Evolutionary conservation across 2,329 filamentous ascomycete species (phyloP), one percentile per base, ranked within the genome.

Genomic region (Thelonectria rubi): DNA sequence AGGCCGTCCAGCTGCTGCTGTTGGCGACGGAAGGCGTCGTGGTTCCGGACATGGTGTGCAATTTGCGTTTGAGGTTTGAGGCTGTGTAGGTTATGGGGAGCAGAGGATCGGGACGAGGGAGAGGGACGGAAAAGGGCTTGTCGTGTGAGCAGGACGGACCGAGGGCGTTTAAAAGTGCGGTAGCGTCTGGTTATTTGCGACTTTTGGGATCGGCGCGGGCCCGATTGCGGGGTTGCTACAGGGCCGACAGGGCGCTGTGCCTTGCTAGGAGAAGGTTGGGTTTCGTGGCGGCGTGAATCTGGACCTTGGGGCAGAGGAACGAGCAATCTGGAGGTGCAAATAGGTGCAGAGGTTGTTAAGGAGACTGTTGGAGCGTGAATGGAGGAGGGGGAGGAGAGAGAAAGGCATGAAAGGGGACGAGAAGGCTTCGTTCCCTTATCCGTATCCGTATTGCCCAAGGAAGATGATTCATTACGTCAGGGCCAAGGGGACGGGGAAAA

Each of bases 1-100:
- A 84, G 40, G 82, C 76, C 26, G 81, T 74, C 83, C 83, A 85
- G 74, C 81, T 83, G 64, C 81, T 77, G 71, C 78, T 79, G 66
- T 71, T 75, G 47, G 78, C 78, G 63, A 78, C 75, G 32, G 78
- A 65, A 43, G 76, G 69, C 30, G 74, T 64, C 21, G 64, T 55
- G 20, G 71, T 64, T 63, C 65, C 68, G 37, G 74, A 73, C 75
- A 77, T 77, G 66, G 50, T 69, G 26, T 67, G 49, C n/a, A 47
- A 55, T 45, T 54, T 52, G 58, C 47, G 47, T 58, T 32, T 55
- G 43, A 49, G 47, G 34, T 12, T 46, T 21, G 39, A 26, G 40
- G 45, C 24, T 17, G 39, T 11, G 34, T 37, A 37, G 42, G 46
- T 34, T 42, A 26, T 21, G 20, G 18, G 21, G 7, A 49, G 24